Evolutionary conservation across 2,329 filamentous ascomycete genomes (phyloP).

Genomic region (Arachnomyces sp.): DNA sequence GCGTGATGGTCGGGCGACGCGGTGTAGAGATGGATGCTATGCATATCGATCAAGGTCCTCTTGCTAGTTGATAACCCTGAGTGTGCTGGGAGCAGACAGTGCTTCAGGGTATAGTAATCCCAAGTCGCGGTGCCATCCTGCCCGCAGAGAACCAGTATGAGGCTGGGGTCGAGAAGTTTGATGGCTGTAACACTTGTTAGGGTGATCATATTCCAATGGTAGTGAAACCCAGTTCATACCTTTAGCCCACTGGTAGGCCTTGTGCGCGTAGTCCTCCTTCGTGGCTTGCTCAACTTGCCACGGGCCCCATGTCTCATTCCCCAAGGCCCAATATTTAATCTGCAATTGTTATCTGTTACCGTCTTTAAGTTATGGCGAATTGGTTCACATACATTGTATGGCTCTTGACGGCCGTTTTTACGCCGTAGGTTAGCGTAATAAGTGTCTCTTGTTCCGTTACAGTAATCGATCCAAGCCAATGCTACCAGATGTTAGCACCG

Average conservation of each 20-base stretch:
- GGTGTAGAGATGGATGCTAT: slow-evolving; percentile 74
- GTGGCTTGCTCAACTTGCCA: slow-evolving; percentile 56
- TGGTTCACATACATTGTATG: slow-evolving; percentile 52
- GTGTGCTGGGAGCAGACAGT: slow-evolving; percentile 51
- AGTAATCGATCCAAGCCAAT: slow-evolving; percentile 78
- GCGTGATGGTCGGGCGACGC: slow-evolving; percentile 48
- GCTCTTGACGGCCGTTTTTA: slow-evolving; percentile 65
- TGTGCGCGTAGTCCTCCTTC: slow-evolving; percentile 52
- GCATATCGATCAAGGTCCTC: slow-evolving; percentile 61
- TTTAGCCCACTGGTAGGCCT: slow-evolving; percentile 54
- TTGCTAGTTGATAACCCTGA: slow-evolving; percentile 33
- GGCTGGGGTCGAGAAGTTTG: slow-evolving; percentile 51
- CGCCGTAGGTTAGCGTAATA: slow-evolving; percentile 76
- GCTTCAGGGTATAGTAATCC: slow-evolving; percentile 66
- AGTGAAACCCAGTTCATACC: slow-evolving; percentile 19
- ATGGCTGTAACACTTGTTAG: slow-evolving; percentile 23
- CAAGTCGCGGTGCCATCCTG: slow-evolving; percentile 61
- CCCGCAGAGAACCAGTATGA: slow-evolving; percentile 67
- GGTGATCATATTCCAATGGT: neutral
- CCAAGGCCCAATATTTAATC: slow-evolving; percentile 78
- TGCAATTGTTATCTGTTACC: slow-evolving; percentile 5
- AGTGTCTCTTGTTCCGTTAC: slow-evolving; percentile 68
- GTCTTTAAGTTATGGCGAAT: slow-evolving; percentile 7
- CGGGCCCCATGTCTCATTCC: slow-evolving; percentile 61
- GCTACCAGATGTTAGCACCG: slow-evolving; percentile 28